Percentiles rank a stretch among this genome's conserved stretches.
phyloP scores from a whole-genome alignment of 345 rosid genomes.

The Corchorus capsularis region DNA sequence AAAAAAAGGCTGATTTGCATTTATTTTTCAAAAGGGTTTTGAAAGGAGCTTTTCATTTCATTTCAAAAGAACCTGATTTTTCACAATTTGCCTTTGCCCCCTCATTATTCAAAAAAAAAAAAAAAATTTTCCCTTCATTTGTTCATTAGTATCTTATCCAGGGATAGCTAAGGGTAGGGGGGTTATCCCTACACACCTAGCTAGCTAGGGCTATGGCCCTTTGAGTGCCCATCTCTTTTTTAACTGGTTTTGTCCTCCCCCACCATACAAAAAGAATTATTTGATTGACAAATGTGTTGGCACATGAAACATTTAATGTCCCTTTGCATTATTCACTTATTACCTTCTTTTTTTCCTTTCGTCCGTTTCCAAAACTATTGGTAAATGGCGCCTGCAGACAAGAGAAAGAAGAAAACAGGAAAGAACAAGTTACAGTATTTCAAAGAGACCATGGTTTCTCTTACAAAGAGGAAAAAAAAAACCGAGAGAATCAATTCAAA shows the following conservation, averaged over 20 bases:
- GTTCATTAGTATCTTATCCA: too few relatives aligned
- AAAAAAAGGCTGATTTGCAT: slow-evolving; percentile 21
- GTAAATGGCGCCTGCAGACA: background rate
- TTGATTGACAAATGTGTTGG: slow-evolving; percentile 26
- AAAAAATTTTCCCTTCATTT: background rate
- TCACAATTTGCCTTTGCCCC: background rate
- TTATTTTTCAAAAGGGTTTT: background rate
- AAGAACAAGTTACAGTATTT: background rate
- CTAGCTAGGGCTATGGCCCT: background rate
- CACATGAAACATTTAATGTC: slow-evolving; percentile 20
- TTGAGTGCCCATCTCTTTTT: background rate
- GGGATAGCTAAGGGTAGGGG: too few relatives aligned
- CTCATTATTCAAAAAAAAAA: background rate
- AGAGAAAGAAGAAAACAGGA: background rate
- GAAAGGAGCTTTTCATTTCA: slow-evolving; percentile 13
- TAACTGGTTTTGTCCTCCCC: background rate
- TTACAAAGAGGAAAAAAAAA: too few relatives aligned
- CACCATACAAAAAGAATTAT: slow-evolving; percentile 30
- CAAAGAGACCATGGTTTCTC: too few relatives aligned
- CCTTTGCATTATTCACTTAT: background rate
- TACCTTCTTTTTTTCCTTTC: background rate
- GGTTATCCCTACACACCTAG: too few relatives aligned
- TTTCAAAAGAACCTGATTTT: too few relatives aligned
- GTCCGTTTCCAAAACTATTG: background rate
- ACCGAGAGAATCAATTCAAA: too few relatives aligned